A percentile compares a stretch with the other conserved stretches of the same genome.
Conservation (phyloP, 2,329 filamentous ascomycete species). For the Colletotrichum siamense region DNA sequence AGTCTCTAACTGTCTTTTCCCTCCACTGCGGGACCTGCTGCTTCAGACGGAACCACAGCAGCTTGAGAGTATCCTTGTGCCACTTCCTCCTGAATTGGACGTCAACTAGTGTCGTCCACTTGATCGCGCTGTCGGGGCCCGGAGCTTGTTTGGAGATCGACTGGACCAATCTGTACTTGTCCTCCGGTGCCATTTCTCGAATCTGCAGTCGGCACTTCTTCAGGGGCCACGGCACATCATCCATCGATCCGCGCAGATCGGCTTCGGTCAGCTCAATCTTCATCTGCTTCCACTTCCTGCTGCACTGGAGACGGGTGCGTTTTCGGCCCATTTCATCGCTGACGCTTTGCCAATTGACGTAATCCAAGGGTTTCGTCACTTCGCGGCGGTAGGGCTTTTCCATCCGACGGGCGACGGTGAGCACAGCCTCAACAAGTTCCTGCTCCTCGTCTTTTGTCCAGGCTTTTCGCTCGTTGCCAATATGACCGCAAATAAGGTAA, state of each 20-base stretch:
- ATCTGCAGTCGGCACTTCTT: constrained; percentile 49
- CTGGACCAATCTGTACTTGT: constrained; percentile 49
- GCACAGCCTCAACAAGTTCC: constrained; percentile 56
- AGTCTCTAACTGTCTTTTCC: constrained; percentile 36
- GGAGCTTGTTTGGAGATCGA: constrained; percentile 48
- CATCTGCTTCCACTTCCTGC: constrained; percentile 66
- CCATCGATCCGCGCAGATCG: not conserved
- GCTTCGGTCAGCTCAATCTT: constrained; percentile 34
- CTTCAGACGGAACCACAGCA: constrained; percentile 45
- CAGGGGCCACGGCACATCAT: constrained; percentile 43
- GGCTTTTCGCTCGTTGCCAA: constrained; percentile 48
- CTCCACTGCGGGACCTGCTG: constrained; percentile 36
- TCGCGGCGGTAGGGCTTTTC: constrained; percentile 29
- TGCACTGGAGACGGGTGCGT: constrained; percentile 71
- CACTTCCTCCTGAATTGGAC: constrained; percentile 44
- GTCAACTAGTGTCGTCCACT: constrained; percentile 51
- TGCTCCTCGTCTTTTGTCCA: constrained; percentile 70
- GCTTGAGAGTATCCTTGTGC: constrained; percentile 39
- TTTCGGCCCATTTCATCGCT: constrained; percentile 66
- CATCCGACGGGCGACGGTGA: constrained; percentile 56
- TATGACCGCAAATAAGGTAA: constrained; percentile 64
- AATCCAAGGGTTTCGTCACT: not conserved
- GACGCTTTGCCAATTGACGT: constrained; percentile 71
- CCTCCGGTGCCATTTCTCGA: constrained; percentile 44
- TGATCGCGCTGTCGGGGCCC: constrained; percentile 48